Base-by-base conservation (phyloP, 2,329 filamentous ascomycete species). In the Pyrenophora seminiperda region DNA sequence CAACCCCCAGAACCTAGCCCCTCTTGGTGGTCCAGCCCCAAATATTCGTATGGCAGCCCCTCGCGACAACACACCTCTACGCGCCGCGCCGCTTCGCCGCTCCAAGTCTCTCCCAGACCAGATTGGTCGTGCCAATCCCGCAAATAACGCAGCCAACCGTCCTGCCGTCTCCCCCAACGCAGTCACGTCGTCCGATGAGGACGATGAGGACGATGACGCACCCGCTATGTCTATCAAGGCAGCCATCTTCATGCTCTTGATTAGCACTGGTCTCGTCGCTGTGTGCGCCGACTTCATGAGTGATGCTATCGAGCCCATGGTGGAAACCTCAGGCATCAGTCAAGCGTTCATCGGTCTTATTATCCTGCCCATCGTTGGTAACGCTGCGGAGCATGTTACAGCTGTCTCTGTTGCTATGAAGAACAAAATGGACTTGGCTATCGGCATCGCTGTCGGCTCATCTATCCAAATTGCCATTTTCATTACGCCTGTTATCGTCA, bases 391-490 rank as follows among this genome's bases (percentile, higher is more conserved):
- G 75, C 89, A 92, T 76, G 87, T 89, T 15, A 91, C 89, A 0
- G 89, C 89, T 5, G 88, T 92, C 45, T 89, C 85, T 0, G 89
- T 92, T 1, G 89, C 89, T 5, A 81, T 86, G 61, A 91, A 91
- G 78, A 90, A 91, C 74, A 92, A 92, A 75, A 91, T 91, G 87
- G 89, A 92, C 65, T 76, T 92, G 7, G 86, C 89, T 3, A 91
- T 92, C 56, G 89, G 88, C 66, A 88, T 92, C 9, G 89, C 88
- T 10, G 86, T 92, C 27, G 89, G 89, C 20, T 89, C 85, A 9
- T 89, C 86, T 62, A 92, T 93, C 73, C 89, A 92, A 73, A 90
- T 92, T 39, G 77, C 89, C 1, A 80, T 92, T 20, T 91, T 92
- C 70, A 80, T 92, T 41, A 90, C 90, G 7, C 89, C 89, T 0